These are phyloP conservation scores for Moringa oleifera DNA, from an alignment of 345 rosid genomes.

Conservation along the genomic window DNA sequence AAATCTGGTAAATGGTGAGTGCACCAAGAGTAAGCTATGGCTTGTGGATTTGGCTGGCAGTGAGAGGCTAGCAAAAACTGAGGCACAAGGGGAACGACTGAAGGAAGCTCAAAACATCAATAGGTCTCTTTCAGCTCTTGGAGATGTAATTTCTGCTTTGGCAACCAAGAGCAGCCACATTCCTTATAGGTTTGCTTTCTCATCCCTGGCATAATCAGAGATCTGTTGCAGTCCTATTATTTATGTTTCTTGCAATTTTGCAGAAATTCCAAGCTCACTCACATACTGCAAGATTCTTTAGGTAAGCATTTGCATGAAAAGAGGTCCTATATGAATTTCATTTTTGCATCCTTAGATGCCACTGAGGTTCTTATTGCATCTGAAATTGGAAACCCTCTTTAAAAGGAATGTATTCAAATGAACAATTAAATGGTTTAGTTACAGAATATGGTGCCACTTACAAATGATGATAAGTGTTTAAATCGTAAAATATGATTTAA, in stretches of 20 bases:
- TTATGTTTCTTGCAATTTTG: slow-evolving; percentile 1
- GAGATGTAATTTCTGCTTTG: slow-evolving; percentile 39
- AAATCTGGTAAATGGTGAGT: slow-evolving; percentile 39
- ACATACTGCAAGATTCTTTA: slow-evolving; percentile 38
- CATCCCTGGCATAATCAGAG: background rate
- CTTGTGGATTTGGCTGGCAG: slow-evolving; percentile 51
- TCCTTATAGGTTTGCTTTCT: slow-evolving; percentile 28
- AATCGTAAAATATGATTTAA: too few species aligned
- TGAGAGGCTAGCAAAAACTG: slow-evolving; percentile 39
- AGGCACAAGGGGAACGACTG: slow-evolving; percentile 40
- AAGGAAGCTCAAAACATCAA: slow-evolving; percentile 45
- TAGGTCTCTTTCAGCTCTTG: slow-evolving; percentile 41
- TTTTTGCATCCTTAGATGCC: too few species aligned
- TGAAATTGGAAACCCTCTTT: too few species aligned
- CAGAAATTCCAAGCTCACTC: slow-evolving; percentile 47
- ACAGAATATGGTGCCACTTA: too few species aligned
- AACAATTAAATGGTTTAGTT: too few species aligned
- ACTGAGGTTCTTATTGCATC: too few species aligned
- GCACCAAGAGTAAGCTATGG: slow-evolving; percentile 46
- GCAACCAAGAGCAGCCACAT: slow-evolving; percentile 40
- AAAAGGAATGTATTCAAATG: too few species aligned
- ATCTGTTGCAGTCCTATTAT: background rate
- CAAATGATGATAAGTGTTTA: too few species aligned
- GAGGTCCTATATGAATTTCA: too few species aligned
- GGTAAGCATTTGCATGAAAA: slow-evolving; percentile 16